phyloP scores from a whole-genome alignment of 2,329 filamentous ascomycete genomes.

The Fusarium hainanense region DNA sequence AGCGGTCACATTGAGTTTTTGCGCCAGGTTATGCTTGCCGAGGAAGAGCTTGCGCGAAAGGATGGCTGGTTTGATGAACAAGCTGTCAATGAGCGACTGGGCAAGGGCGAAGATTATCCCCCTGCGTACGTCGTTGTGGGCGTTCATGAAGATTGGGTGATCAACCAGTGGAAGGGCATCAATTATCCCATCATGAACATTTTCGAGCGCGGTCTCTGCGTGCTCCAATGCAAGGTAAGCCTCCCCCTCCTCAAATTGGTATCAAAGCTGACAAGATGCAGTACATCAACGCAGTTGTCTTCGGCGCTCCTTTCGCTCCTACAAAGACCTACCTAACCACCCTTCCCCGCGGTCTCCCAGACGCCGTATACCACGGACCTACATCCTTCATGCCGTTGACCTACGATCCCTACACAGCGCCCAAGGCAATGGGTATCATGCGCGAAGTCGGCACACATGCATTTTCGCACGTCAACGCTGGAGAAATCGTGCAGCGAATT shows the following conservation, averaged over 20 bases:
- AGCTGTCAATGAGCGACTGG: constrained; percentile 70
- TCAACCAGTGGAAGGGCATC: constrained; percentile 95
- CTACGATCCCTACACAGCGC: constrained; percentile 82
- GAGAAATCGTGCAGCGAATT: constrained; percentile 90
- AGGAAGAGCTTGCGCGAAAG: constrained; percentile 74
- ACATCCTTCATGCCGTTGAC: constrained; percentile 88
- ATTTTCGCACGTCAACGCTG: constrained; percentile 90
- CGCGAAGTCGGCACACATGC: constrained; percentile 79
- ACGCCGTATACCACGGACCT: constrained; percentile 94
- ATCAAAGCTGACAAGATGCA: constrained; percentile 51
- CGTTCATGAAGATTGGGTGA: constrained; percentile 92
- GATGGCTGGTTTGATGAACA: constrained; percentile 80
- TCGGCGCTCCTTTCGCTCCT: constrained; percentile 89
- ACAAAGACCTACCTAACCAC: constrained; percentile 80
- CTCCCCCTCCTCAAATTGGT: too few species aligned
- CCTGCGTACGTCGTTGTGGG: constrained; percentile 92
- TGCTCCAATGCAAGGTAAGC: constrained; percentile 87
- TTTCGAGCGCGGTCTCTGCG: constrained; percentile 93
- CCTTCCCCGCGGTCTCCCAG: constrained; percentile 78
- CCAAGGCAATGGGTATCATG: constrained; percentile 87
- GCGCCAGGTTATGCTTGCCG: constrained; percentile 76
- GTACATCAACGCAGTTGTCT: constrained; percentile 89
- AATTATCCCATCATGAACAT: constrained; percentile 99
- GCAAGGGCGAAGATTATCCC: constrained; percentile 78
- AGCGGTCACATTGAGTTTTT: constrained; percentile 98